A percentile compares a stretch with the other conserved stretches of the same genome.
Evolutionary conservation across 2,329 filamentous ascomycete species (phyloP).

Genomic region (Colletotrichum liaoningense): DNA sequence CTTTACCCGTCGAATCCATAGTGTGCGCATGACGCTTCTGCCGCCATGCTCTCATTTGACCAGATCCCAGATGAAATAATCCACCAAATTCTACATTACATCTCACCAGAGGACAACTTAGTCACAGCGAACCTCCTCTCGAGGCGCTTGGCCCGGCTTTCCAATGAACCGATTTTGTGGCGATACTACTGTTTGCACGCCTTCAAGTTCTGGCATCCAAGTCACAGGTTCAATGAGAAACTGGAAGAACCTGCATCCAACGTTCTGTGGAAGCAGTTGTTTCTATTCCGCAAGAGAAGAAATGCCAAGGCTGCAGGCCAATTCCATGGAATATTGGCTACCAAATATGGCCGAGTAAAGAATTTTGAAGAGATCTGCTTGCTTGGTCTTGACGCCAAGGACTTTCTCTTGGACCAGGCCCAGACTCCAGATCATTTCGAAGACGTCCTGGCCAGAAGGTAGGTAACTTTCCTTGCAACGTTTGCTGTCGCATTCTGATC

Average conservation of each 20-base stretch:
- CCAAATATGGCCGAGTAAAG: constrained; percentile 75
- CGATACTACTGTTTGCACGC: constrained; percentile 74
- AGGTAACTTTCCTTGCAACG: constrained; percentile 37
- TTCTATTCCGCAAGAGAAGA: constrained; percentile 63
- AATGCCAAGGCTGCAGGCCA: constrained; percentile 64
- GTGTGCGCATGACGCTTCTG: not conserved
- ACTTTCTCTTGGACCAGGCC: constrained; percentile 78
- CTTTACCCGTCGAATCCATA: not conserved
- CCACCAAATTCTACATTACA: constrained; percentile 77
- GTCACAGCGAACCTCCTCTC: constrained; percentile 64
- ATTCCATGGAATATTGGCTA: constrained; percentile 77
- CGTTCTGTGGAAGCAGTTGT: constrained; percentile 81
- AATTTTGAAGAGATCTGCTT: constrained; percentile 78
- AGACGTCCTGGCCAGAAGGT: constrained; percentile 82
- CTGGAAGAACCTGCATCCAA: constrained; percentile 62
- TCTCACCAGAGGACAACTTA: constrained; percentile 67
- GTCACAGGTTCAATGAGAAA: constrained; percentile 70
- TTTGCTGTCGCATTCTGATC: constrained; percentile 11
- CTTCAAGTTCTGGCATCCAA: constrained; percentile 81
- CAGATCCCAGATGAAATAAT: constrained; percentile 86
- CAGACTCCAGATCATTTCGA: constrained; percentile 68
- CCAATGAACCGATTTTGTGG: constrained; percentile 83
- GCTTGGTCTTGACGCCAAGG: constrained; percentile 89
- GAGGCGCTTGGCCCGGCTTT: constrained; percentile 72
- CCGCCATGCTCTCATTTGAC: constrained; percentile 50